Percentiles rank a stretch among this genome's conserved stretches.
Conservation (phyloP, 345 rosid species). For the Melaleuca quinquenervia region DNA sequence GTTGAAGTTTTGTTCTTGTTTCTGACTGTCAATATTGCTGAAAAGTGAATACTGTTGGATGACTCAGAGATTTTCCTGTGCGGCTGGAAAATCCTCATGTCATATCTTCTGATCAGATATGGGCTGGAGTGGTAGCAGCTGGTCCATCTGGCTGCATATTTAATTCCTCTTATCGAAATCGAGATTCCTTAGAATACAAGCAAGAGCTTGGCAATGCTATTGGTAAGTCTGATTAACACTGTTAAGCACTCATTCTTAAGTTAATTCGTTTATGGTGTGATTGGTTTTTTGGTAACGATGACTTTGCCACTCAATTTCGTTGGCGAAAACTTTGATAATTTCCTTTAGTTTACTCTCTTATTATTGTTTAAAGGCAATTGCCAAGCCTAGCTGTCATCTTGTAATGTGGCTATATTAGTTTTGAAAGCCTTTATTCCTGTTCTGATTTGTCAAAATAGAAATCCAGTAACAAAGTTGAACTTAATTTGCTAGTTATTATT, state of each 20-base stretch:
- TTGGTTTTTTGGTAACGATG: background rate
- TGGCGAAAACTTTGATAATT: background rate
- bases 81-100: slow-evolving; percentile 97
- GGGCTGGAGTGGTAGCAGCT: slow-evolving; percentile 86
- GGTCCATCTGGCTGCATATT: slow-evolving; percentile 79
- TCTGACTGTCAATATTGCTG: slow-evolving; percentile 3
- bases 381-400: background rate
- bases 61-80: slow-evolving; percentile 75
- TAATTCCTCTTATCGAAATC: slow-evolving; percentile 74
- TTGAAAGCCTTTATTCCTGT: background rate
- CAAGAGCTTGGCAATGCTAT: slow-evolving; percentile 96
- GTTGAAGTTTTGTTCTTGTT: background rate
- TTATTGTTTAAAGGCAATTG: background rate
- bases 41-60: slow-evolving; percentile 4
- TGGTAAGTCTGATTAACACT: slow-evolving; percentile 35
- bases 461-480: background rate
- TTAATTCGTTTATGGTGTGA: background rate
- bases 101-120: slow-evolving; percentile 77
- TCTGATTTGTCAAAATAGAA: background rate
- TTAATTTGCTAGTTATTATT: background rate
- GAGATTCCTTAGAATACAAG: slow-evolving; percentile 80
- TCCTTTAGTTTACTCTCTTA: background rate
- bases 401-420: background rate
- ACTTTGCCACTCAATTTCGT: background rate
- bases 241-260: background rate